Evolutionary conservation across 352 stramenopile species (phyloP).

Genomic region (Peronospora destructor): DNA sequence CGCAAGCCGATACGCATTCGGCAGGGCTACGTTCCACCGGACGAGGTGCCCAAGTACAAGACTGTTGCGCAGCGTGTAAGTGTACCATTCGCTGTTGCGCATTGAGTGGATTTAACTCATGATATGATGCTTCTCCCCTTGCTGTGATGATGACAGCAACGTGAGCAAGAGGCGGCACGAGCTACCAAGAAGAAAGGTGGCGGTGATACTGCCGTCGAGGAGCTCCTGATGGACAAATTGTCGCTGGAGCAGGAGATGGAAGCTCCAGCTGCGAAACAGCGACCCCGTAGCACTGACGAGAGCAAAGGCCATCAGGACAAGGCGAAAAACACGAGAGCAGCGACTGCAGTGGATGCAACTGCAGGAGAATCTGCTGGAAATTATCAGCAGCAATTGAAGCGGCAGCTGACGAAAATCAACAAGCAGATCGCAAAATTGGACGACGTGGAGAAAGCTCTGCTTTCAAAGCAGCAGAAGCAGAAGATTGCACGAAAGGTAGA

Average conservation of each 20-base stretch:
- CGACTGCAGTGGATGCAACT: neutral
- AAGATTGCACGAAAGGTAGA: constrained; percentile 24
- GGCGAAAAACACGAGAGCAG: neutral
- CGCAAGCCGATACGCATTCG: constrained; percentile 79
- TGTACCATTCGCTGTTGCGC: neutral
- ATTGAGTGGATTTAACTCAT: constrained; percentile 1
- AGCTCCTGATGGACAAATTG: constrained; percentile 29
- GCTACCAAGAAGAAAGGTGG: constrained; percentile 9
- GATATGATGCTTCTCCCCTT: constrained; percentile 6
- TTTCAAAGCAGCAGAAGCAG: constrained; percentile 31
- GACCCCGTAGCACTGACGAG: constrained; percentile 3
- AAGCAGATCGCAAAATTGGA: constrained; percentile 31
- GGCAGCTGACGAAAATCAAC: constrained; percentile 49
- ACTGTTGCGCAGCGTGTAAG: constrained; percentile 54
- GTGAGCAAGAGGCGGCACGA: constrained; percentile 18
- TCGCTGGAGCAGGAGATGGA: constrained; percentile 27
- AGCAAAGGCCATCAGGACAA: neutral
- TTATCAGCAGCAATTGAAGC: constrained; percentile 32
- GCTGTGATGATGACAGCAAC: constrained; percentile 8
- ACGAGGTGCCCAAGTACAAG: constrained; percentile 79
- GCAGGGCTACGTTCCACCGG: constrained; percentile 71
- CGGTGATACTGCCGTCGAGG: constrained; percentile 8
- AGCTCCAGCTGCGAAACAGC: neutral
- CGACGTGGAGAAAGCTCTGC: constrained; percentile 5
- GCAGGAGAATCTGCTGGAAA: constrained; percentile 2